These are phyloP conservation scores for Vigna angularis DNA, from an alignment of 306 rosid species.

Conservation along the genomic window DNA sequence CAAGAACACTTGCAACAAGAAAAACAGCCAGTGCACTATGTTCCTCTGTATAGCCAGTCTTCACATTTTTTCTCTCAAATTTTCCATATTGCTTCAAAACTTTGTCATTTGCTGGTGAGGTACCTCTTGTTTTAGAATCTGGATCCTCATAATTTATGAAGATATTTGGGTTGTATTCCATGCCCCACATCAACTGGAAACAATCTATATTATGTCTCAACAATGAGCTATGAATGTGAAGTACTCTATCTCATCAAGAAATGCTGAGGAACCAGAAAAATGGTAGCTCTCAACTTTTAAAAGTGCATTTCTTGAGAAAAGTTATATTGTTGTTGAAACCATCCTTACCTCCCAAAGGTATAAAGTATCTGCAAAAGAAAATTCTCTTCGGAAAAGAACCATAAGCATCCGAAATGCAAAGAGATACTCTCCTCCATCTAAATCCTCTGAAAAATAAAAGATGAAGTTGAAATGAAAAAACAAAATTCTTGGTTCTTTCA, in stretches of 20 bases:
- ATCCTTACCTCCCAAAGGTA: slow-evolving; percentile 96
- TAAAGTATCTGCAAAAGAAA: slow-evolving; percentile 86
- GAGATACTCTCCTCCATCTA: slow-evolving; percentile 95
- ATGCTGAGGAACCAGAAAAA: slow-evolving; percentile 29
- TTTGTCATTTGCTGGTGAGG: slow-evolving; percentile 55
- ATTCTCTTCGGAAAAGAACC: slow-evolving; percentile 98
- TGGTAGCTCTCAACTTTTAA: slow-evolving; percentile 32
- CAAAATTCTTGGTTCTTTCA: slow-evolving; percentile 16
- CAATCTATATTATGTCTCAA: slow-evolving; percentile 75
- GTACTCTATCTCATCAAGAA: slow-evolving; percentile 37
- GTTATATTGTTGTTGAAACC: slow-evolving; percentile 27
- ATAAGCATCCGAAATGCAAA: slow-evolving; percentile 97
- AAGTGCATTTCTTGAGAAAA: slow-evolving; percentile 27
- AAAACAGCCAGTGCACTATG: slow-evolving; percentile 70
- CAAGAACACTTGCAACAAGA: slow-evolving; percentile 91
- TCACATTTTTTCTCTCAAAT: slow-evolving; percentile 75
- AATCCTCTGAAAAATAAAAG: slow-evolving; percentile 75
- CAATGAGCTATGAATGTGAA: slow-evolving; percentile 50
- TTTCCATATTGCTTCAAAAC: slow-evolving; percentile 81
- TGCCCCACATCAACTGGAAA: slow-evolving; percentile 98
- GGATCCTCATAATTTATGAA: slow-evolving; percentile 65
- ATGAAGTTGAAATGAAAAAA: slow-evolving; percentile 29
- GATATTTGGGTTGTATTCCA: slow-evolving; percentile 95
- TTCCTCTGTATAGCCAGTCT: slow-evolving; percentile 64
- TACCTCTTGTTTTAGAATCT: slow-evolving; percentile 40